Base-by-base conservation (phyloP, 108 stramenopile species). In the Nitzschia palea region DNA sequence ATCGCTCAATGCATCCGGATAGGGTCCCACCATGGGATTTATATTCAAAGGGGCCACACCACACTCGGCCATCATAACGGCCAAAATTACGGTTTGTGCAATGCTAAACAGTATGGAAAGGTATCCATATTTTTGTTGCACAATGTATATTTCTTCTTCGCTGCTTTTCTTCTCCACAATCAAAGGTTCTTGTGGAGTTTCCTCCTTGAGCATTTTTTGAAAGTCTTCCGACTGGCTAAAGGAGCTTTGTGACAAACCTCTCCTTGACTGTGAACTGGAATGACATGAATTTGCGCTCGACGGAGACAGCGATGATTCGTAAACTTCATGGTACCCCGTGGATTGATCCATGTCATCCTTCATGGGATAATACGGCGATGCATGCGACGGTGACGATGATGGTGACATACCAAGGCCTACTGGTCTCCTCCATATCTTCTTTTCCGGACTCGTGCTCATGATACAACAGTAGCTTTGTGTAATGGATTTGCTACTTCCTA, bases 21-120 rank as follows among this genome's bases (percentile, higher is more conserved):
- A 88, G 0, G 90, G 88, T 5, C 94, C 94, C 33, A 91, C 68
- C 86, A 91, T 87, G 10, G 88, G 88, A 63, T 90, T 91, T 26
- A 94, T 84, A 55, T 79, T 72, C 29, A 91, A 42, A 1, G 88
- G 86, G 15, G 90, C 90, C 0, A 87, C 57, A 10, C 87, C 86
- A 44, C 93, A 94, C 62, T 86, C 77, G 30, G 52, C 40, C 93
- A 94, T 90, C 89, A 94, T 90, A 8, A 76, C 25, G 3, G 56
- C 44, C 55, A 94, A 27, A 9, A 94, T 68, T 0, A 77, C 47
- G 0, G 73, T 68, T 68, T 94, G 93, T 4, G 53, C 67, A 0
- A 83, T 3, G 26, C 80, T 79, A 59, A 94, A 88, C 0, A 73
- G n/a, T 20, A 77, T 78, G 30, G 74, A 67, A 20, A 74, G 74